Base-by-base conservation (phyloP, 306 rosid species). In the Casuarina cunninghamiana region DNA sequence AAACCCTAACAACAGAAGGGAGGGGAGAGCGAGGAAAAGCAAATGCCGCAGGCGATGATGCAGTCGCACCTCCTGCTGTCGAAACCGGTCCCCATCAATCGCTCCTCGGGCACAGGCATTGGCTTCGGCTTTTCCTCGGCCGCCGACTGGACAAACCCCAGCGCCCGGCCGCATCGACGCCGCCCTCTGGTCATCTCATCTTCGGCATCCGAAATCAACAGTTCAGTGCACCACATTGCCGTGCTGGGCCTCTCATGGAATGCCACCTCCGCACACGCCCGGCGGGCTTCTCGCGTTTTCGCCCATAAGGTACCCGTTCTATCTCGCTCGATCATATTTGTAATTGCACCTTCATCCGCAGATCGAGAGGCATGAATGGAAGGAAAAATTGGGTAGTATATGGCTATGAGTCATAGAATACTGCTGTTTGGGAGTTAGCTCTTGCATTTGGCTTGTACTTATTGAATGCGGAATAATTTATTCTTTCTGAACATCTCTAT, bases 271-370 rank as follows among this genome's bases (percentile, higher is more conserved):
- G 66, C 83, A 17, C 95, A 90, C 53, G 87, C 92, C 89, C 92
- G 91, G 88, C 91, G 84, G 72, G 95, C 98, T 61, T 92, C 85
- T 83, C 97, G 97, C 75, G 91, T 90, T 37, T 97, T 94, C 70
- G 98, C 98, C 78, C 97, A 97, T 44, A 86, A 89, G 97, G 94
- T 88, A 76, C 72, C 50, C 7, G 48, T 45, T 44, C n/a, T 8
- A 4, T 61, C 38, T 35, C 61, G 19, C 60, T 3, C 49, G 4
- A 1, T 51, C 19, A 51, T 51, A 15, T 51, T 12, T 51, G 19
- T 51, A 15, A 12, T 11, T 51, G 4, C 12, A 48, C 9, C 51
- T 48, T 48, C 51, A 48, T 48, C 11, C 51, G 13, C 9, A 9
- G 51, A 48, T 48, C 11, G 51, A 48, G 15, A 48, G 51, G 0